Conservation (phyloP, 1,284 basidiomycete species). For the Heterobasidion occidentale region DNA sequence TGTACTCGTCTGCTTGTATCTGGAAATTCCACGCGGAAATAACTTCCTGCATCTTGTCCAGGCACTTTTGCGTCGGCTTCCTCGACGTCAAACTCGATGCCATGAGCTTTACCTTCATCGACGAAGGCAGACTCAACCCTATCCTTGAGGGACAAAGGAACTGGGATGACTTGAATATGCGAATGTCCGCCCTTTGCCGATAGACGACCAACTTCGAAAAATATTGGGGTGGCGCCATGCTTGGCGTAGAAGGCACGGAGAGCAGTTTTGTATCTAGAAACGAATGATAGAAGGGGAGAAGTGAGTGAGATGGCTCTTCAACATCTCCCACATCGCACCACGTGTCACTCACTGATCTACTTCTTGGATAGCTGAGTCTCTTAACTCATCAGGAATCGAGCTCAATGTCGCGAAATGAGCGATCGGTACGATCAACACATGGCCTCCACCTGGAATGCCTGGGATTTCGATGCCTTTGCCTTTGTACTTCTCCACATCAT, state of each 20-base stretch:
- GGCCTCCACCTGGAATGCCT: conserved; percentile 85
- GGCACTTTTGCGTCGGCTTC: conserved; percentile 26
- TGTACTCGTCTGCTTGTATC: conserved; percentile 83
- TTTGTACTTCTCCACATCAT: conserved; percentile 36
- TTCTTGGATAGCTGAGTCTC: conserved; percentile 71
- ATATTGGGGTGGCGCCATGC: conserved; percentile 61
- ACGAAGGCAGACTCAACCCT: conserved; percentile 67
- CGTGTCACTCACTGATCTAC: conserved; percentile 52
- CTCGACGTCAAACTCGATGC: conserved; percentile 60
- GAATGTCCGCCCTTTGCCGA: conserved; percentile 88
- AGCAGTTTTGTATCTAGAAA: conserved; percentile 71
- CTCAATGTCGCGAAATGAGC: conserved; percentile 56
- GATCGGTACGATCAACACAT: conserved; percentile 86
- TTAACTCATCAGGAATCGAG: conserved; percentile 66
- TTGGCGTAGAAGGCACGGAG: conserved; percentile 67
- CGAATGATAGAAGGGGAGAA: neutral
- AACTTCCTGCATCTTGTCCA: conserved; percentile 37
- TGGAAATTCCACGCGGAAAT: conserved; percentile 87
- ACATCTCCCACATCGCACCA: neutral
- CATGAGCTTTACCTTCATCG: conserved; percentile 53
- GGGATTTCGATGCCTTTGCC: conserved; percentile 21
- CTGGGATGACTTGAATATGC: conserved; percentile 82
- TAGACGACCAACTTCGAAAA: conserved; percentile 85
- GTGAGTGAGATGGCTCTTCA: neutral
- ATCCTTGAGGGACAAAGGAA: conserved; percentile 56